These are phyloP conservation scores for Sporothrix brasiliensis DNA, from an alignment of 2,329 filamentous ascomycete species.

Conservation along the genomic window DNA sequence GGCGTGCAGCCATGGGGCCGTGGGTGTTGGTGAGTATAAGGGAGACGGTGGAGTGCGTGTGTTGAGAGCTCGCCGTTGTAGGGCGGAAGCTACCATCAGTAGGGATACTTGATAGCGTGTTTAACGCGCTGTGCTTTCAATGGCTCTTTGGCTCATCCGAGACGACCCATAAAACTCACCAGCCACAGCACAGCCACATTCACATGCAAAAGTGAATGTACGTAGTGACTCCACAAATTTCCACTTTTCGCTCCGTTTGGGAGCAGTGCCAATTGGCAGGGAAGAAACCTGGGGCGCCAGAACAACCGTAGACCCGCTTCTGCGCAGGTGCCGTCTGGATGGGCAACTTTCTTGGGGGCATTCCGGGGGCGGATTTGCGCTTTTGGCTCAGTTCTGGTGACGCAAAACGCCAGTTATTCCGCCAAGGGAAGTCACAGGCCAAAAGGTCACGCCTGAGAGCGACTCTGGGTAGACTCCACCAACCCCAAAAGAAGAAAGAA, in stretches of 20 bases:
- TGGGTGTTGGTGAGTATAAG: background rate
- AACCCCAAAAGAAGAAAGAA: conserved; percentile 25
- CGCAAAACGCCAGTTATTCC: conserved; percentile 32
- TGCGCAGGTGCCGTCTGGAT: conserved; percentile 15
- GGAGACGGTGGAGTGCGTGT: background rate
- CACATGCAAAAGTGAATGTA: conserved; percentile 32
- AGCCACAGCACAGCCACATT: conserved; percentile 35
- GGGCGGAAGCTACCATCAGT: too few species aligned
- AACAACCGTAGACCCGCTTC: conserved; percentile 26
- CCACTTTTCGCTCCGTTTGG: background rate
- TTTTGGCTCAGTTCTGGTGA: conserved; percentile 30
- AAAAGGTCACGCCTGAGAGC: background rate
- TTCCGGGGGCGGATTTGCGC: conserved; percentile 7
- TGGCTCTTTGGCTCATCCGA: too few species aligned
- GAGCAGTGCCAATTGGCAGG: background rate
- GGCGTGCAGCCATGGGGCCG: background rate
- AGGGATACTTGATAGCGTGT: background rate
- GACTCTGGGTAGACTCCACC: conserved; percentile 6
- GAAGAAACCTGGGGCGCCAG: conserved; percentile 26
- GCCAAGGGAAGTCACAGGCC: conserved; percentile 33
- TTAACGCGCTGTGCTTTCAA: background rate
- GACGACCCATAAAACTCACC: background rate
- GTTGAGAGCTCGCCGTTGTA: background rate
- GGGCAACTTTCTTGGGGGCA: background rate
- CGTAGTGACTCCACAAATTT: background rate